Conservation (phyloP, 331 rosid species). For the Malus hybrid region DNA sequence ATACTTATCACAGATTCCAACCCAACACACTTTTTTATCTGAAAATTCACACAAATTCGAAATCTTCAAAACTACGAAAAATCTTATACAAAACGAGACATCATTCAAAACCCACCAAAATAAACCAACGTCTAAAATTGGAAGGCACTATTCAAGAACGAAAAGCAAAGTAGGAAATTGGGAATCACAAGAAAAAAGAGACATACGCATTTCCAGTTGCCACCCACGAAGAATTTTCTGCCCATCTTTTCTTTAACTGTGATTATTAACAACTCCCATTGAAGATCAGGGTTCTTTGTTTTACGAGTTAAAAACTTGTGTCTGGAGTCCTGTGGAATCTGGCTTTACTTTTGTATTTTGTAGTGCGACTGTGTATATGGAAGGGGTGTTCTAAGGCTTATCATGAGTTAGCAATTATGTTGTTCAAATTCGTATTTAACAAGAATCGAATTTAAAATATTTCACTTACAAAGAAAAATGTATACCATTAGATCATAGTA, state of each 20-base stretch:
- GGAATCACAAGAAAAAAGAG: neutral
- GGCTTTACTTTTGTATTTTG: neutral
- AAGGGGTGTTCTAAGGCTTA: too few species aligned
- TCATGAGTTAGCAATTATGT: too few species aligned
- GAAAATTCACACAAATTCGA: neutral
- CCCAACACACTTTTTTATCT: neutral
- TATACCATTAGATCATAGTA: accelerated
- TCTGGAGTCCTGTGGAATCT: neutral
- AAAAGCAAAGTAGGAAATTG: neutral
- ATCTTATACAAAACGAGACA: neutral
- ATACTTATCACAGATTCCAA: neutral
- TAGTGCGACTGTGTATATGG: neutral
- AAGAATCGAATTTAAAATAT: accelerated
- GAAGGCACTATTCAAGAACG: neutral
- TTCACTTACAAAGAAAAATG: accelerated
- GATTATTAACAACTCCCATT: neutral
- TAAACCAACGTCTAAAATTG: neutral
- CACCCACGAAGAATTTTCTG: conserved; percentile 72
- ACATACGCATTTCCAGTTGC: conserved; percentile 85
- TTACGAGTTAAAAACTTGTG: neutral
- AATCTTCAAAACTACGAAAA: neutral
- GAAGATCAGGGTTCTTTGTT: neutral
- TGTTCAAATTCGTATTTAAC: too few species aligned
- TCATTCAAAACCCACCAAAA: conserved; percentile 11
- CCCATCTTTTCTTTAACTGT: conserved; percentile 24